Percentiles rank a stretch among this genome's conserved stretches.
These are phyloP conservation scores for Boletus tomentosulus DNA, from an alignment of 768 basidiomycete species.

Conservation along the genomic window DNA sequence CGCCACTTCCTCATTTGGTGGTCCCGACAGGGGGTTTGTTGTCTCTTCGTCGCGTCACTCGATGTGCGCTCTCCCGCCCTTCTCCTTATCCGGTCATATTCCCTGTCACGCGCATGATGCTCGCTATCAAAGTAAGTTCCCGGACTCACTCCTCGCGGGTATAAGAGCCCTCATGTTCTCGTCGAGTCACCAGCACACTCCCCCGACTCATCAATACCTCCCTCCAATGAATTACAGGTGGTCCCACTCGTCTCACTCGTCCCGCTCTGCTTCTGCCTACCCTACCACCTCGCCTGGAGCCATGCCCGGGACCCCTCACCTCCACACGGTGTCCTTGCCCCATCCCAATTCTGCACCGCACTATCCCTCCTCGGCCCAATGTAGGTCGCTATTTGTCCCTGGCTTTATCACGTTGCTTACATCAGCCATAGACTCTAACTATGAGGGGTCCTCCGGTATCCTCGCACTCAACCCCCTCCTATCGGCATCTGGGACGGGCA, in stretches of 20 bases:
- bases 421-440: constrained; percentile 7
- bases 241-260: constrained; percentile 11
- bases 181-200: constrained; percentile 22
- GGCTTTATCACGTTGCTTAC: constrained; percentile 1
- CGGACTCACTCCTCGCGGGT: constrained; percentile 13
- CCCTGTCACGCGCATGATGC: constrained; percentile 8
- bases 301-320: constrained; percentile 23
- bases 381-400: constrained; percentile 11
- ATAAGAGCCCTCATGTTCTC: constrained; percentile 21
- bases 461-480: constrained; percentile 25
- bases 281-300: constrained; percentile 17
- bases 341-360: constrained; percentile 27
- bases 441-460: constrained; percentile 13
- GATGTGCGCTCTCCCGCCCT: constrained; percentile 29
- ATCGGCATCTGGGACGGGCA: constrained; percentile 18
- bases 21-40: constrained; percentile 12
- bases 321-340: constrained; percentile 27
- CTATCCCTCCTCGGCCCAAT: constrained; percentile 13
- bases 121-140: constrained; percentile 17
- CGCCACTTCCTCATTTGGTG: constrained; percentile 20
- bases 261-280: constrained; percentile 4
- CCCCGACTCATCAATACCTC: not conserved
- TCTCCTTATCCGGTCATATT: constrained; percentile 10
- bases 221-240: constrained; percentile 23
- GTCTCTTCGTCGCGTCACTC: constrained; percentile 13